Evolutionary conservation across 1,139 yeast species (phyloP).

Genomic region (Casaregolazyma suthepensis): DNA sequence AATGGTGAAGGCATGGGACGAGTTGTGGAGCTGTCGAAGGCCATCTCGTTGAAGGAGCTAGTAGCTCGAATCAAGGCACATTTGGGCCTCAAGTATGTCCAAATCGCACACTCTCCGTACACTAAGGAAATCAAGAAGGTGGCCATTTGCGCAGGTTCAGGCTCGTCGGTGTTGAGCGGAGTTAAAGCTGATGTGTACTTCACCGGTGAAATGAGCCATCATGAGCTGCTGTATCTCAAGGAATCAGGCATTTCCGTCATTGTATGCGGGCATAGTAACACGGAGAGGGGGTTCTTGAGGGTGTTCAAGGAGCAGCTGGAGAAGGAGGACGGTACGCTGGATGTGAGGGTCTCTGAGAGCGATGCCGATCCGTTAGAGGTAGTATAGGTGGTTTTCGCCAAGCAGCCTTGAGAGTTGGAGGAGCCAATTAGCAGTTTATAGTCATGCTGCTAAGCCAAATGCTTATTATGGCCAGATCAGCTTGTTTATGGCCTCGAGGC

Average conservation of each 20-base stretch:
- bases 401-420: not conserved
- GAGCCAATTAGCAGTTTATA: no score
- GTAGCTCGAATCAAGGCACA: slow-evolving; percentile 50
- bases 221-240: slow-evolving; percentile 66
- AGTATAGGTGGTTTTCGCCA: not conserved
- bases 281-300: slow-evolving; percentile 78
- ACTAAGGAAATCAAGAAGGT: slow-evolving; percentile 34
- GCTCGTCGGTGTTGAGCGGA: slow-evolving; percentile 61
- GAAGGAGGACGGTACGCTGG: slow-evolving; percentile 27
- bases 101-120: slow-evolving; percentile 49
- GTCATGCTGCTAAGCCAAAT: no score
- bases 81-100: slow-evolving; percentile 52
- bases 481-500: no score
- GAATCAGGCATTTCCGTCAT: slow-evolving; percentile 74
- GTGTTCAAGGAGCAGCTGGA: slow-evolving; percentile 46
- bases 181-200: slow-evolving; percentile 68
- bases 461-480: no score
- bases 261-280: slow-evolving; percentile 81
- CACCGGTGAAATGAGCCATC: slow-evolving; percentile 94
- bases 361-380: slow-evolving; percentile 8
- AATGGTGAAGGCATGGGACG: slow-evolving; percentile 69
- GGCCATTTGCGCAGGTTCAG: slow-evolving; percentile 98
- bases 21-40: slow-evolving; percentile 44
- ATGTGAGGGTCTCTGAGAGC: slow-evolving; percentile 1
- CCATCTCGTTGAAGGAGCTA: slow-evolving; percentile 42